These are phyloP conservation scores for Cyberlindnera japonica DNA, from an alignment of 805 yeast species.

Conservation along the genomic window DNA sequence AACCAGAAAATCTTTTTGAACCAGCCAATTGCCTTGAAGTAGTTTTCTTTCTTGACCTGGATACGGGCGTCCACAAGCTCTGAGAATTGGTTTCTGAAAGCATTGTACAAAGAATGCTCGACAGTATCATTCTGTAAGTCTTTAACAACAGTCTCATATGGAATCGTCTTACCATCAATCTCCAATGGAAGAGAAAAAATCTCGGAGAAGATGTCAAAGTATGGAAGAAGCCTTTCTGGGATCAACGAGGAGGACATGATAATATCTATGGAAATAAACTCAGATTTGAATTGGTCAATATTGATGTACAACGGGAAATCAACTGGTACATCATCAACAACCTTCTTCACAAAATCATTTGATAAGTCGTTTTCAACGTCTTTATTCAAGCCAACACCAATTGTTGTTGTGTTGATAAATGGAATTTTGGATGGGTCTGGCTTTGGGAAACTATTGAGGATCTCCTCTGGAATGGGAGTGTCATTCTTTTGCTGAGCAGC, in stretches of 20 bases:
- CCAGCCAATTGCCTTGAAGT: conserved; percentile 74
- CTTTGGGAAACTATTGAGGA: conserved; percentile 57
- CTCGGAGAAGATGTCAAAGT: conserved; percentile 61
- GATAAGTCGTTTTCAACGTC: conserved; percentile 32
- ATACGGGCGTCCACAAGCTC: conserved; percentile 65
- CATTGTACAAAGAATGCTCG: conserved; percentile 49
- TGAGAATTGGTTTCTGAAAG: conserved; percentile 56
- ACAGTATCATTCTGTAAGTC: conserved; percentile 71
- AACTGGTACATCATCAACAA: conserved; percentile 34
- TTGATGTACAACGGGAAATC: conserved; percentile 68
- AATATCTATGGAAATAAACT: conserved; percentile 68
- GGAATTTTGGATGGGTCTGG: conserved; percentile 74
- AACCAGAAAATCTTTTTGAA: conserved; percentile 58
- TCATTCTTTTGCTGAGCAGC: conserved; percentile 67
- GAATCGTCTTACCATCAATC: conserved; percentile 53
- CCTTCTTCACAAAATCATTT: conserved; percentile 26
- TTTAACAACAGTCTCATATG: conserved; percentile 75
- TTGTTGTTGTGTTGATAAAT: conserved; percentile 66
- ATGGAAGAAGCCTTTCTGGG: conserved; percentile 53
- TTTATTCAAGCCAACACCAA: conserved; percentile 50
- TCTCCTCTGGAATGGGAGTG: conserved; percentile 66
- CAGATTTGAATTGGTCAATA: conserved; percentile 74
- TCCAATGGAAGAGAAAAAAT: conserved; percentile 71
- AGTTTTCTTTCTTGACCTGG: conserved; percentile 58
- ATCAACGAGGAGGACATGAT: conserved; percentile 53